Evolutionary conservation across 306 rosid species (phyloP).

Genomic region (Cicer arietinum): DNA sequence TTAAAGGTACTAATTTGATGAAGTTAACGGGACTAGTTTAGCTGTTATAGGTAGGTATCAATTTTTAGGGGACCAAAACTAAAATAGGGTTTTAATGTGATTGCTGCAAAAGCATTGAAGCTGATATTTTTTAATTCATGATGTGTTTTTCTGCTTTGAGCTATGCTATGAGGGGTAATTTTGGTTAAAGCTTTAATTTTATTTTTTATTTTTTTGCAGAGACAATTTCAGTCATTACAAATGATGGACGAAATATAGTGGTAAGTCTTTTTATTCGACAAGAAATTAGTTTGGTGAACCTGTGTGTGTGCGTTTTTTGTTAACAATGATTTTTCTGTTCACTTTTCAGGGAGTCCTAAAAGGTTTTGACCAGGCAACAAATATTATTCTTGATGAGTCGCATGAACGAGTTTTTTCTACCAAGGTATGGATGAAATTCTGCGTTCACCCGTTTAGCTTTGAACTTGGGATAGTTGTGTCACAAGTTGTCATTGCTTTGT

Average conservation of each 20-base stretch:
- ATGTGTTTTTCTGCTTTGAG: not conserved
- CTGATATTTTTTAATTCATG: not conserved
- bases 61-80: not conserved
- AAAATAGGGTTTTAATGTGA: not conserved
- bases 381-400: constrained; percentile 97
- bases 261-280: constrained; percentile 47
- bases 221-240: constrained; percentile 14
- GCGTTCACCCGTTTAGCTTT: constrained; percentile 16
- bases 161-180: not conserved
- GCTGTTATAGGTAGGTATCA: not conserved
- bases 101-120: not conserved
- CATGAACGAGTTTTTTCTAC: constrained; percentile 97
- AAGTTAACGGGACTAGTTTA: not conserved
- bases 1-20: not conserved
- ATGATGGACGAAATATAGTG: constrained; percentile 71
- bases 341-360: constrained; percentile 77
- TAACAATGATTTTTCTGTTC: constrained; percentile 16
- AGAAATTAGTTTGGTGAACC: constrained; percentile 8
- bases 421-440: constrained; percentile 61
- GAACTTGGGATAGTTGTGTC: not conserved
- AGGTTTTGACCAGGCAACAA: constrained; percentile 98
- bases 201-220: constrained; percentile 3
- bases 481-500: not conserved
- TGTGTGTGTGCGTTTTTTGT: not conserved
- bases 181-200: not conserved